Base-by-base conservation (phyloP, 495 filamentous ascomycete species). In the Aspergillus egyptiacus region DNA sequence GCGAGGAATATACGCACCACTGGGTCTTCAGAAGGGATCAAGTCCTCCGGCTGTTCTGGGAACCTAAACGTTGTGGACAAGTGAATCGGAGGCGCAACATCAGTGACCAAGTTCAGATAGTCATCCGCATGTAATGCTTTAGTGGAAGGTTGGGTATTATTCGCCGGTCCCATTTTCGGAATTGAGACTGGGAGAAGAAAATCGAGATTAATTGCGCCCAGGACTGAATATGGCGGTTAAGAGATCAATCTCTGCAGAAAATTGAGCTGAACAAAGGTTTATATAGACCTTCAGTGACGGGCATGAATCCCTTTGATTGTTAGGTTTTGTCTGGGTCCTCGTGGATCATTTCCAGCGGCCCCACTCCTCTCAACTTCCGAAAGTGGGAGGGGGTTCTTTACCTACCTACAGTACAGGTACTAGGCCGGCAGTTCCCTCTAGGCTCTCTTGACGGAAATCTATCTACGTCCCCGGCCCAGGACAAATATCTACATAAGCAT, bases 21-120 rank as follows among this genome's bases (percentile, higher is more conserved):
- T 44, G 34, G 49, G 55, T 80, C 72, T 10, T 63, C 60, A 11
- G 57, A 56, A 10, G 76, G 72, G 27, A 70, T 53, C 35, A 94
- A 73, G 2, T 78, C 56, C 5, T 81, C 72, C 1, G 88, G 88
- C 59, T 91, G 71, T 10, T 68, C 57, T 23, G 79, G 68, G 62
- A 95, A 97, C 46, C 89, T 82, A 68, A 86, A 96, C 9, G 87
- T 96, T 10, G 91, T 94, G 37, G 88, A 85, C 53, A 91, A 74
- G 65, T 95, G 91, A 56, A 96, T 74, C 1, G 89, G 77, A 44
- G 91, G 89, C 27, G 90, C 86, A 35, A 96, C 86, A 59, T 90
- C 87, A 34, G 77, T 71, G 56, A 79, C 78, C 37, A 71, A 65
- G 69, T 86, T 85, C 45, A 91, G 71, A 51, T 68, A 70, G 69